phyloP scores from a whole-genome alignment of 768 basidiomycete genomes.

The Kwoniella sp. region DNA sequence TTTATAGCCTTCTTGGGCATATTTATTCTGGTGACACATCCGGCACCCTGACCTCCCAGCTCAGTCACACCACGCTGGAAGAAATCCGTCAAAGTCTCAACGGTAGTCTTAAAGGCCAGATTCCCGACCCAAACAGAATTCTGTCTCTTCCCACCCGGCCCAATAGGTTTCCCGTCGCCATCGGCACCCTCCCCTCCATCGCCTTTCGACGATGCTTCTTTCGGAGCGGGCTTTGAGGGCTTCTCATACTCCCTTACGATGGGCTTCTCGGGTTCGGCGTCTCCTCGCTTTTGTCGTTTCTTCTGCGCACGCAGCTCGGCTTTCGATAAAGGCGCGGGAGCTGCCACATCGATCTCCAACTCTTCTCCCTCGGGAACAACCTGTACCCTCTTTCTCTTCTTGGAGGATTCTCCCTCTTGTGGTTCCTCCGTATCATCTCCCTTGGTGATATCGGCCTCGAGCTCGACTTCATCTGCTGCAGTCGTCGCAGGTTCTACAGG shows the following conservation, averaged over 20 bases:
- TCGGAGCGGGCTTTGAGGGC: slow-evolving; percentile 7
- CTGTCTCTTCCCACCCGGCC: slow-evolving; percentile 62
- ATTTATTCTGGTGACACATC: slow-evolving; percentile 57
- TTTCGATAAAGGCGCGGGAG: slow-evolving; percentile 52
- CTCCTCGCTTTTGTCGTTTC: slow-evolving; percentile 42
- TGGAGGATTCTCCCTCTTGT: slow-evolving; percentile 15
- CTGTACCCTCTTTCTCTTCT: slow-evolving; percentile 17
- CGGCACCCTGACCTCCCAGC: slow-evolving; percentile 29
- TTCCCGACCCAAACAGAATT: slow-evolving; percentile 97
- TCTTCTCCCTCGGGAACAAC: slow-evolving; percentile 29
- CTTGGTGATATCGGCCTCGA: background rate
- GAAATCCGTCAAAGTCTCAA: slow-evolving; percentile 64
- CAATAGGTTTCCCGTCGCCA: slow-evolving; percentile 45
- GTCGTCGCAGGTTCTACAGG: background rate
- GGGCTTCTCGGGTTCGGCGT: slow-evolving; percentile 25
- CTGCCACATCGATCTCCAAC: slow-evolving; percentile 50
- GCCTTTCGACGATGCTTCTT: background rate
- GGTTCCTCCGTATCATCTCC: background rate
- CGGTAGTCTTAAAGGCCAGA: slow-evolving; percentile 82
- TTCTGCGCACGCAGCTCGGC: slow-evolving; percentile 49
- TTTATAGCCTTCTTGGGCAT: slow-evolving; percentile 73
- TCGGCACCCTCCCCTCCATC: slow-evolving; percentile 21
- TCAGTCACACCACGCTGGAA: slow-evolving; percentile 37
- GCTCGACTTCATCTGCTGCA: background rate
- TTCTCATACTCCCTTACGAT: slow-evolving; percentile 19